Evolutionary conservation across 2,329 filamentous ascomycete species (phyloP).

Genomic region (Neonectria coccinea): DNA sequence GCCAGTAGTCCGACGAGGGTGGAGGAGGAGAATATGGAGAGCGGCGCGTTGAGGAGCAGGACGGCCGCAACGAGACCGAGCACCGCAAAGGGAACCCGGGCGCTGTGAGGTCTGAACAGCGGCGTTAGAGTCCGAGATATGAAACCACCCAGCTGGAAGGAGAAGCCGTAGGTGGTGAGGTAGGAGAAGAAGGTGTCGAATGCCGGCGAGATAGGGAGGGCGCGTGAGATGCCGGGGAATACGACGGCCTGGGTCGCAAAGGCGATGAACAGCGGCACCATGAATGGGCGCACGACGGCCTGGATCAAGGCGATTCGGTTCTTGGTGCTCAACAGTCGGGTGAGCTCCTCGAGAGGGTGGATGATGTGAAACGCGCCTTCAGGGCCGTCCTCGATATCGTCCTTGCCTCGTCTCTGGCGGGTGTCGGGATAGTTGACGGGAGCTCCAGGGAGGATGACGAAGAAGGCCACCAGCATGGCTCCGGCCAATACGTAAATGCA

Average conservation of each 20-base stretch:
- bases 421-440: slow-evolving; percentile 39
- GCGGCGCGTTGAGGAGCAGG: slow-evolving; percentile 38
- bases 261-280: slow-evolving; percentile 44
- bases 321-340: slow-evolving; percentile 29
- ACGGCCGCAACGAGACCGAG: slow-evolving; percentile 25
- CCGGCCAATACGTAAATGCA: slow-evolving; percentile 45
- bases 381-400: slow-evolving; percentile 33
- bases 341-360: slow-evolving; percentile 46
- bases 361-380: slow-evolving; percentile 53
- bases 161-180: slow-evolving; percentile 44
- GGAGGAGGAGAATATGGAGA: slow-evolving; percentile 40
- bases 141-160: slow-evolving; percentile 48
- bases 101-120: slow-evolving; percentile 31
- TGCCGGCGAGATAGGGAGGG: slow-evolving; percentile 37
- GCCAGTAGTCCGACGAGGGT: slow-evolving; percentile 42
- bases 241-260: slow-evolving; percentile 42
- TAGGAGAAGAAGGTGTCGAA: slow-evolving; percentile 47
- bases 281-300: slow-evolving; percentile 39
- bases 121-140: slow-evolving; percentile 41
- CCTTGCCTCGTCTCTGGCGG: slow-evolving; percentile 24
- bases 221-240: slow-evolving; percentile 47
- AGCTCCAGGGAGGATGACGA: slow-evolving; percentile 45
- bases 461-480: slow-evolving; percentile 45
- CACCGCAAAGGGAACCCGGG: slow-evolving; percentile 21
- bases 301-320: slow-evolving; percentile 30